A percentile compares a stretch with the other conserved stretches of the same genome.
These are phyloP conservation scores for Phytopythium litorale DNA, from an alignment of 352 stramenopile species.

Conservation along the genomic window DNA sequence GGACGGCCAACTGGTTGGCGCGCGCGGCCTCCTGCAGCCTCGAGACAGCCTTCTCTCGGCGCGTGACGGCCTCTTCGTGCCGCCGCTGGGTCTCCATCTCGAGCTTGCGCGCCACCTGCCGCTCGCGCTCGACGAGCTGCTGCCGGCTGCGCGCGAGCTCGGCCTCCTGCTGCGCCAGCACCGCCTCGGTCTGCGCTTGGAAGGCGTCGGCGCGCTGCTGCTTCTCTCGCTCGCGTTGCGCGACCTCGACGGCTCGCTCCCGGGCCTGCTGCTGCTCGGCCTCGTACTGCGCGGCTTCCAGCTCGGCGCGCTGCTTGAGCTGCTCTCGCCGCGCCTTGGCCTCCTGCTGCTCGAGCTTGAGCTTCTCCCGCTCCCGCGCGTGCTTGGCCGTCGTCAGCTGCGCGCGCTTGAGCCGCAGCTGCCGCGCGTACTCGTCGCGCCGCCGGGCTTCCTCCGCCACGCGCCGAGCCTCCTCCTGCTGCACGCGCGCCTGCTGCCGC, in stretches of 20 bases:
- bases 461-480: constrained; percentile 55
- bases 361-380: constrained; percentile 53
- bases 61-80: constrained; percentile 50
- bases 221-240: constrained; percentile 49
- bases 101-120: constrained; percentile 55
- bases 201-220: constrained; percentile 71
- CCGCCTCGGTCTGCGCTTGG: constrained; percentile 46
- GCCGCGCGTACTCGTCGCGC: constrained; percentile 59
- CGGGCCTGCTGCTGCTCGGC: constrained; percentile 34
- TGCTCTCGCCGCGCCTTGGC: constrained; percentile 27
- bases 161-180: constrained; percentile 69
- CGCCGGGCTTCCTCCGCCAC: constrained; percentile 44
- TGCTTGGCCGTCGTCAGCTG: constrained; percentile 56
- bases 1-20: constrained; percentile 55
- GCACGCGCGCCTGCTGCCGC: constrained; percentile 58
- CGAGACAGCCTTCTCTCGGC: constrained; percentile 43
- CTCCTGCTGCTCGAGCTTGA: constrained; percentile 58
- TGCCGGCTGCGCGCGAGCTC: constrained; percentile 37
- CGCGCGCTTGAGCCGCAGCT: constrained; percentile 37
- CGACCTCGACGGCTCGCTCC: constrained; percentile 33
- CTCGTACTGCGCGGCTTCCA: constrained; percentile 38
- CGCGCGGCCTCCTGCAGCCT: constrained; percentile 51
- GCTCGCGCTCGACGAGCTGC: constrained; percentile 64
- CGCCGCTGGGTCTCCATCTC: constrained; percentile 41
- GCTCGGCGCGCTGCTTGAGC: constrained; percentile 46